Evolutionary conservation across 331 rosid species (phyloP).

Genomic region (Arachis monticola): DNA sequence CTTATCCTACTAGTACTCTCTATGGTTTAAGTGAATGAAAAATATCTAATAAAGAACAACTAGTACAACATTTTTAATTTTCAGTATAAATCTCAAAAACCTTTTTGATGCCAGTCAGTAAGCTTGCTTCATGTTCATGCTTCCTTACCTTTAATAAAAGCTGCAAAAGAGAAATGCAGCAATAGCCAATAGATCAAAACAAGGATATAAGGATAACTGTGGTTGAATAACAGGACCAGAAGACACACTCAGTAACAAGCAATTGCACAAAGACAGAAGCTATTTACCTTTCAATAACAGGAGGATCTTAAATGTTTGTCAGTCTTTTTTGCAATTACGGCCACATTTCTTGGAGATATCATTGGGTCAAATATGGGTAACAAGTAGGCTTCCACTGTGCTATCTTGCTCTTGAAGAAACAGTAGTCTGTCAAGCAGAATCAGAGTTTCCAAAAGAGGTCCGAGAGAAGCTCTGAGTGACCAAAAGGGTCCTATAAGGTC

Average conservation of each 20-base stretch:
- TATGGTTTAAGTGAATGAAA: background rate
- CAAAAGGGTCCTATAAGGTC: slow-evolving; percentile 86
- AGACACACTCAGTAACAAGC: background rate
- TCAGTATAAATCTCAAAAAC: slow-evolving; percentile 16
- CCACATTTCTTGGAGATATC: slow-evolving; percentile 89
- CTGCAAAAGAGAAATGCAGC: slow-evolving; percentile 30
- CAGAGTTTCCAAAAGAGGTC: slow-evolving; percentile 87
- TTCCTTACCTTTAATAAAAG: slow-evolving; percentile 10
- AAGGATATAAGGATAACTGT: slow-evolving; percentile 16
- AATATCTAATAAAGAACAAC: background rate
- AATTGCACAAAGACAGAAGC: background rate
- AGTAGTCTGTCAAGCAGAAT: slow-evolving; percentile 87
- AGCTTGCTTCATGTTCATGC: slow-evolving; percentile 17
- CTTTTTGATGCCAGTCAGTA: slow-evolving; percentile 15
- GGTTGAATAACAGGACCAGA: slow-evolving; percentile 4
- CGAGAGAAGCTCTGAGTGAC: slow-evolving; percentile 95
- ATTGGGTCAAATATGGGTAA: slow-evolving; percentile 80
- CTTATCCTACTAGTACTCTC: background rate
- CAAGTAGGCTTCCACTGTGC: slow-evolving; percentile 62
- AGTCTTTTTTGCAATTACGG: slow-evolving; percentile 75
- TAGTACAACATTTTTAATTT: background rate
- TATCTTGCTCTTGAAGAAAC: slow-evolving; percentile 86
- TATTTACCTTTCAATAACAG: slow-evolving; percentile 40
- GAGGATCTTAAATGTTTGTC: slow-evolving; percentile 43
- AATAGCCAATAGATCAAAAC: background rate